A percentile compares a stretch with the other conserved stretches of the same genome.
Evolutionary conservation across 768 basidiomycete species (phyloP).

Genomic region (Suillus spraguei): DNA sequence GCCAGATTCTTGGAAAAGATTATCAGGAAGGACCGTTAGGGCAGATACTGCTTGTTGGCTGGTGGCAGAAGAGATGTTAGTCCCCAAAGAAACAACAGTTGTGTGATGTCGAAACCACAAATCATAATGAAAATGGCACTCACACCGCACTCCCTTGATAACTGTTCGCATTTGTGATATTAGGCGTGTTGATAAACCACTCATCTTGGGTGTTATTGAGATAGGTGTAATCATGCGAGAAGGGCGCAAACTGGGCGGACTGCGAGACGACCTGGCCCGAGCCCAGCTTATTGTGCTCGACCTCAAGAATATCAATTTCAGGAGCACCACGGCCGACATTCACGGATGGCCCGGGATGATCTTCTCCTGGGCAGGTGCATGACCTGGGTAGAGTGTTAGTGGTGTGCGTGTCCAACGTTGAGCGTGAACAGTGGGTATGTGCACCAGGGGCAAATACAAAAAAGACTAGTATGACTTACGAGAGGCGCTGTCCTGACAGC

Average conservation of each 20-base stretch:
- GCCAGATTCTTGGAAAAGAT: slow-evolving; percentile 60
- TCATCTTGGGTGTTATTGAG: slow-evolving; percentile 35
- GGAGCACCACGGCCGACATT: slow-evolving; percentile 68
- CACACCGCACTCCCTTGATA: slow-evolving; percentile 56
- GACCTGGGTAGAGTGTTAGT: slow-evolving; percentile 41
- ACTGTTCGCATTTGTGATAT: slow-evolving; percentile 36
- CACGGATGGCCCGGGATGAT: slow-evolving; percentile 72
- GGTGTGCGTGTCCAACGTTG: not conserved
- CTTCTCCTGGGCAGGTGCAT: slow-evolving; percentile 74
- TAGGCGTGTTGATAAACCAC: slow-evolving; percentile 38
- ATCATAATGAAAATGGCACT: slow-evolving; percentile 15
- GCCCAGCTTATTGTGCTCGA: slow-evolving; percentile 58
- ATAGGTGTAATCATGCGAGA: slow-evolving; percentile 47
- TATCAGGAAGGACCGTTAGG: slow-evolving; percentile 42
- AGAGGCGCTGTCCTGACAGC: slow-evolving; percentile 76
- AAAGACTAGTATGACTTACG: slow-evolving; percentile 43
- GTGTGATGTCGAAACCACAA: not conserved
- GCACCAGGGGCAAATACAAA: not conserved
- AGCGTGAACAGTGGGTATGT: not conserved
- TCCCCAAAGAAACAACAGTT: not conserved
- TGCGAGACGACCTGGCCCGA: slow-evolving; percentile 69
- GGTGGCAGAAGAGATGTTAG: not conserved
- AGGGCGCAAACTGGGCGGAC: slow-evolving; percentile 71
- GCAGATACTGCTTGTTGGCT: slow-evolving; percentile 53
- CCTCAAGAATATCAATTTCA: slow-evolving; percentile 85